A percentile compares a stretch with the other conserved stretches of the same genome.
Evolutionary conservation across 1,284 basidiomycete genomes (phyloP).

Genomic region (Cryptococcus sp.): DNA sequence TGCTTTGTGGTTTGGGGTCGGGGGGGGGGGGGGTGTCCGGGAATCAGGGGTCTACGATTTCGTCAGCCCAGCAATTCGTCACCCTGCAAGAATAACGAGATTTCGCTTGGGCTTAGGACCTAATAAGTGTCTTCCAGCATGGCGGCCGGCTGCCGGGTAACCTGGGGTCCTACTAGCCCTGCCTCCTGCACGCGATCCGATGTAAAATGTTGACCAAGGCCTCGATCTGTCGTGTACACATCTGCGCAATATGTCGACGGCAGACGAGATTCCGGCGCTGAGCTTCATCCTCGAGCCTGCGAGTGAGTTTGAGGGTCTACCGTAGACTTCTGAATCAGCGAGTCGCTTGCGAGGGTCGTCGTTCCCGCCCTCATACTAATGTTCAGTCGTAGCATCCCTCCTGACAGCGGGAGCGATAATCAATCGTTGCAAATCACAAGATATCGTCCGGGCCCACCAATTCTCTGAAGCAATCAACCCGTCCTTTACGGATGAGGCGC

Average conservation of each 20-base stretch:
- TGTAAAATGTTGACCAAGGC: too few relatives aligned
- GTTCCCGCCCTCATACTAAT: not conserved
- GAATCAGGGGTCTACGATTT: too few relatives aligned
- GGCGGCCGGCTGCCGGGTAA: too few relatives aligned
- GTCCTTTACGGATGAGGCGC: conserved; percentile 1
- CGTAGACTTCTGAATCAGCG: not conserved
- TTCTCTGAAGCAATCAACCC: conserved; percentile 2
- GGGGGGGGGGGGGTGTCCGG: too few relatives aligned
- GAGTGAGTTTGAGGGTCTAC: conserved; percentile 15
- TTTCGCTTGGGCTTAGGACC: too few relatives aligned
- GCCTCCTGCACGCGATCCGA: too few relatives aligned
- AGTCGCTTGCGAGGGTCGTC: not conserved
- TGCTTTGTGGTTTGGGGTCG: too few relatives aligned
- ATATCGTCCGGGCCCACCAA: conserved; percentile 19
- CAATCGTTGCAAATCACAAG: conserved; percentile 22
- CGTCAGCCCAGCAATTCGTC: too few relatives aligned
- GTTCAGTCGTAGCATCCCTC: conserved; percentile 29
- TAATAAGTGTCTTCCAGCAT: too few relatives aligned
- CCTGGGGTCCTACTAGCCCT: too few relatives aligned
- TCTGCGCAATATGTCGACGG: conserved; percentile 25
- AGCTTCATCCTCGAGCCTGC: conserved; percentile 35
- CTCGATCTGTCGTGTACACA: not conserved
- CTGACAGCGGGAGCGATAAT: conserved; percentile 30
- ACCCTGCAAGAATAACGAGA: too few relatives aligned
- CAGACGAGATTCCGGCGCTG: conserved; percentile 32